Conservation (phyloP, 1,139 yeast species). For the Pichia norvegensis region DNA sequence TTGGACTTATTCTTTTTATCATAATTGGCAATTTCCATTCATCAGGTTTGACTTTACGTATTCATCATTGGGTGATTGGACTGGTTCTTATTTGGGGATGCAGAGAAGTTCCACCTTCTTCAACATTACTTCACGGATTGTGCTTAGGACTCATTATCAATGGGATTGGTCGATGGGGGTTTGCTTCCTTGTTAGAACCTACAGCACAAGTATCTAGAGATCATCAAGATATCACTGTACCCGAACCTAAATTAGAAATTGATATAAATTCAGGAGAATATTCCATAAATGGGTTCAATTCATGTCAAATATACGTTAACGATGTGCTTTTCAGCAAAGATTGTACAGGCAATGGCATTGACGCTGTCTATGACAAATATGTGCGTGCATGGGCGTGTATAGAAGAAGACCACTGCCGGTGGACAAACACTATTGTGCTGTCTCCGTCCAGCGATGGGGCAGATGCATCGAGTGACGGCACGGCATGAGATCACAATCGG, state of each 20-base stretch:
- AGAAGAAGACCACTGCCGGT: neutral
- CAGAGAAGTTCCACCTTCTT: conserved; percentile 65
- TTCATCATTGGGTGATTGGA: conserved; percentile 87
- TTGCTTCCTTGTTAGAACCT: conserved; percentile 36
- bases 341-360: neutral
- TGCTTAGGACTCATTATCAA: conserved; percentile 72
- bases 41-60: conserved; percentile 50
- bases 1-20: neutral
- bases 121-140: conserved; percentile 73
- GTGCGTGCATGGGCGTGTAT: neutral
- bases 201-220: conserved; percentile 3
- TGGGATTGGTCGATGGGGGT: conserved; percentile 91
- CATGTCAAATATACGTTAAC: neutral
- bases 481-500: no score
- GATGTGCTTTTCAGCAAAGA: neutral
- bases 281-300: neutral
- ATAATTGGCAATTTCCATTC: neutral
- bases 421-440: neutral
- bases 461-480: no score
- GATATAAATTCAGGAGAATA: conserved; percentile 21
- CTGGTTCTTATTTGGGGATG: conserved; percentile 80
- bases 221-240: neutral
- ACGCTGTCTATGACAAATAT: neutral
- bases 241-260: conserved; percentile 42
- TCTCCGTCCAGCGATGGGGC: neutral